phyloP scores from a whole-genome alignment of 202 grass and related monocot genomes.

The Eragrostis tef region DNA sequence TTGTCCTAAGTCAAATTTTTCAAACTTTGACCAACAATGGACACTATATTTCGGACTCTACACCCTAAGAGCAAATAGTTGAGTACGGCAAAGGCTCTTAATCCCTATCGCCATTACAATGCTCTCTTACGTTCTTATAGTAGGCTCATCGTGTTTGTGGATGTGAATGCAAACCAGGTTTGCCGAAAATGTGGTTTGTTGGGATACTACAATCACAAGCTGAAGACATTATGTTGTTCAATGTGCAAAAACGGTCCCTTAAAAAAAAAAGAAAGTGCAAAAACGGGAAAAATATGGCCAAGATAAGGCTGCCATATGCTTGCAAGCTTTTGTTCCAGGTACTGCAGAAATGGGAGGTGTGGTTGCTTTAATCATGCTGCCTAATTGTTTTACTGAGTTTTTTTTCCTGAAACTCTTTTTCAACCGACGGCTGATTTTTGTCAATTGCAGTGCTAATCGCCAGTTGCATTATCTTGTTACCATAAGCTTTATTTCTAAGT shows the following conservation, averaged over 20 bases:
- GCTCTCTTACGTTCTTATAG: neutral
- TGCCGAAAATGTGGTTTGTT: slow-evolving; percentile 89
- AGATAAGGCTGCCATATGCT: slow-evolving; percentile 96
- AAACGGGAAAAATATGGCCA: slow-evolving; percentile 92
- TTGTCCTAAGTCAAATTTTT: no score
- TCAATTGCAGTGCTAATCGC: no score
- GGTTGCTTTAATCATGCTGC: neutral
- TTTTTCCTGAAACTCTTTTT: no score
- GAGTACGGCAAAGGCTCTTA: neutral
- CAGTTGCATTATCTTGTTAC: no score
- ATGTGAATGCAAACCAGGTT: slow-evolving; percentile 60
- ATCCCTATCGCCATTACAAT: neutral
- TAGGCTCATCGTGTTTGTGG: neutral
- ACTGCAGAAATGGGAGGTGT: neutral
- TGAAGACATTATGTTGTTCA: slow-evolving; percentile 80
- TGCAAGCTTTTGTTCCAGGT: slow-evolving; percentile 99
- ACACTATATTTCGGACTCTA: no score
- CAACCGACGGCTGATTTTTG: no score
- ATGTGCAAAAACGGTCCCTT: slow-evolving; percentile 99
- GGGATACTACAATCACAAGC: slow-evolving; percentile 88
- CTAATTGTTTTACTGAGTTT: neutral
- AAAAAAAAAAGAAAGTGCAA: no score
- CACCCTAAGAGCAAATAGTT: no score
- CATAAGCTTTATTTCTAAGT: no score
- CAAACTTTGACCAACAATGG: no score